phyloP scores from a whole-genome alignment of 1,139 yeast genomes.

The Magnusiomyces clavatus region DNA sequence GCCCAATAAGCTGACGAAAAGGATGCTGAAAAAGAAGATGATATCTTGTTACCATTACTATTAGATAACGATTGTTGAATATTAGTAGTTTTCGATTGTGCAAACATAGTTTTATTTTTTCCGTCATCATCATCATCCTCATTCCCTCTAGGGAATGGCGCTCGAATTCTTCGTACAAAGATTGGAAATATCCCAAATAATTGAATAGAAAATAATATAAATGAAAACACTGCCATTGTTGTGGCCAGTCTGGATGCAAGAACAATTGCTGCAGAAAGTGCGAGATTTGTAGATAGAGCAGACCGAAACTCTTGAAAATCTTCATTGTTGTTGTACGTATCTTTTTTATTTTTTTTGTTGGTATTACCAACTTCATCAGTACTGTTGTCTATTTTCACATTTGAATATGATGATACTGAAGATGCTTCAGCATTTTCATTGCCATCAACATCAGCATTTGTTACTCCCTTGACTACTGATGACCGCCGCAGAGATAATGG shows the following conservation, averaged over 20 bases:
- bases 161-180: conserved; percentile 51
- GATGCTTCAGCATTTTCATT: too few species aligned
- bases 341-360: conserved; percentile 2
- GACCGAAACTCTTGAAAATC: conserved; percentile 34
- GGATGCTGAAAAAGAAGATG: conserved; percentile 2
- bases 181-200: conserved; percentile 66
- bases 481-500: conserved; percentile 17
- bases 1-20: conserved; percentile 20
- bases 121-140: conserved; percentile 11
- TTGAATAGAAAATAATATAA: conserved; percentile 65
- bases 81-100: too few species aligned
- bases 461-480: background rate
- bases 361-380: background rate
- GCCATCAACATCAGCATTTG: background rate
- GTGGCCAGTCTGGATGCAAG: conserved; percentile 75
- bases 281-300: conserved; percentile 71
- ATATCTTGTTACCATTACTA: conserved; percentile 25
- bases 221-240: conserved; percentile 73
- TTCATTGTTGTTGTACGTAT: background rate
- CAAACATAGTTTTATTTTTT: background rate
- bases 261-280: conserved; percentile 81
- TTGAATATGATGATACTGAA: too few species aligned
- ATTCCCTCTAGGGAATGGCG: conserved; percentile 22
- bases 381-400: background rate
- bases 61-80: conserved; percentile 34